Conservation (phyloP, 139 green algal genomes). For the Coelastrella sp. region DNA sequence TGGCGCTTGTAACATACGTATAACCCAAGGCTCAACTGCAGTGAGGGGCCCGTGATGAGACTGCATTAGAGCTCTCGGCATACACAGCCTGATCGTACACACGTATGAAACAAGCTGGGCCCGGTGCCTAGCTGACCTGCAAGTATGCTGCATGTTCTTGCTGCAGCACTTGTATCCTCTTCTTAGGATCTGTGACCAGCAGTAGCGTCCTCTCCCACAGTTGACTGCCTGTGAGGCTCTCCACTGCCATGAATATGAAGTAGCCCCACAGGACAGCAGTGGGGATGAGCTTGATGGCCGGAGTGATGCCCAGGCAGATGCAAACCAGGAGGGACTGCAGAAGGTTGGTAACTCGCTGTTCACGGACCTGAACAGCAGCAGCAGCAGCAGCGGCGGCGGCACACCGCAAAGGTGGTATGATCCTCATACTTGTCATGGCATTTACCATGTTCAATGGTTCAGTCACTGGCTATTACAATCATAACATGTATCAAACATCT, state of each 20-base stretch:
- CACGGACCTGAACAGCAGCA: conserved; percentile 66
- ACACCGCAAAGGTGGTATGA: too few relatives aligned
- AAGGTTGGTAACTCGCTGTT: conserved; percentile 85
- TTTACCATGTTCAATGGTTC: too few relatives aligned
- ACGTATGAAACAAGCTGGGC: too few relatives aligned
- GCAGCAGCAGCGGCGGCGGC: not conserved
- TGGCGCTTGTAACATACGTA: too few relatives aligned
- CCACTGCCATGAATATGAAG: conserved; percentile 93
- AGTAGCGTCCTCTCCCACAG: conserved; percentile 81
- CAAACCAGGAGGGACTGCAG: conserved; percentile 81
- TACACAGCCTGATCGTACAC: too few relatives aligned
- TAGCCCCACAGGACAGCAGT: conserved; percentile 86
- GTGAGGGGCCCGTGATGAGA: too few relatives aligned
- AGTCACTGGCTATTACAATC: too few relatives aligned
- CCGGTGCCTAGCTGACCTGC: conserved; percentile 5
- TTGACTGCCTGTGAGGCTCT: conserved; percentile 83
- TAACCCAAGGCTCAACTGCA: too few relatives aligned
- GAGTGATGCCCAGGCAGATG: conserved; percentile 76
- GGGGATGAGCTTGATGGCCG: conserved; percentile 77
- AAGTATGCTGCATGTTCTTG: conserved; percentile 73
- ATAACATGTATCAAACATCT: too few relatives aligned
- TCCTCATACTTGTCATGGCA: too few relatives aligned
- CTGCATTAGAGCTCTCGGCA: too few relatives aligned
- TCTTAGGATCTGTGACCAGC: conserved; percentile 77
- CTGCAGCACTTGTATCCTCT: conserved; percentile 60